These are phyloP conservation scores for Backusella sp. DNA, from an alignment of 192 early-diverging fungal species.

Conservation along the genomic window DNA sequence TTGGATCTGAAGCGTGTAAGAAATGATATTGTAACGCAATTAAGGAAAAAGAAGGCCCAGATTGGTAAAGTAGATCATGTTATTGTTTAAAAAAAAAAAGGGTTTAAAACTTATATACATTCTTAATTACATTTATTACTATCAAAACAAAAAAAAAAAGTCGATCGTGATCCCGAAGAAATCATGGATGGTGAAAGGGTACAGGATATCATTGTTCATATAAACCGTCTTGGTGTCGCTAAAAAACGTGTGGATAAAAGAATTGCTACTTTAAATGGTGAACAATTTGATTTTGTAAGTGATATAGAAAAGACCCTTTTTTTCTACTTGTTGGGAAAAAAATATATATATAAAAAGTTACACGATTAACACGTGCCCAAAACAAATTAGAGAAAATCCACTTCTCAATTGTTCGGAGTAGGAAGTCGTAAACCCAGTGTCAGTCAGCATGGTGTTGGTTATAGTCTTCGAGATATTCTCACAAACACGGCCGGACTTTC, in stretches of 20 bases:
- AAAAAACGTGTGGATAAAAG: conserved; percentile 73
- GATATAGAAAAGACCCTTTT: background rate
- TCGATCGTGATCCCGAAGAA: conserved; percentile 64
- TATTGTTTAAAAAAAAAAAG: background rate
- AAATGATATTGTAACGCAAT: conserved; percentile 72
- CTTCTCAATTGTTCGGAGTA: conserved; percentile 24
- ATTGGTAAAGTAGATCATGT: conserved; percentile 41
- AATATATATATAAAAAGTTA: background rate
- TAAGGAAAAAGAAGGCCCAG: conserved; percentile 60
- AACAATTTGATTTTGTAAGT: conserved; percentile 46
- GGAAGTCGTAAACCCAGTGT: conserved; percentile 14
- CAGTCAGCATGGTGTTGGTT: background rate
- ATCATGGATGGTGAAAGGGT: conserved; percentile 82
- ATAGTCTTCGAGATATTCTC: conserved; percentile 52
- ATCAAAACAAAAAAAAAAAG: conserved; percentile 32
- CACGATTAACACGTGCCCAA: background rate
- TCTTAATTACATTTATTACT: conserved; percentile 21
- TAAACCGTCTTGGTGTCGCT: conserved; percentile 73
- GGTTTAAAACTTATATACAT: background rate
- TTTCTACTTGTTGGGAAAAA: background rate
- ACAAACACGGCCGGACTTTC: conserved; percentile 64
- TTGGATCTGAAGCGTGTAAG: conserved; percentile 61
- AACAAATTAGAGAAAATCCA: conserved; percentile 8
- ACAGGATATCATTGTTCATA: conserved; percentile 66
- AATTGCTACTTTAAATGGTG: conserved; percentile 52